Base-by-base conservation (phyloP, 352 stramenopile genomes). In the Phytophthora boehmeriae region DNA sequence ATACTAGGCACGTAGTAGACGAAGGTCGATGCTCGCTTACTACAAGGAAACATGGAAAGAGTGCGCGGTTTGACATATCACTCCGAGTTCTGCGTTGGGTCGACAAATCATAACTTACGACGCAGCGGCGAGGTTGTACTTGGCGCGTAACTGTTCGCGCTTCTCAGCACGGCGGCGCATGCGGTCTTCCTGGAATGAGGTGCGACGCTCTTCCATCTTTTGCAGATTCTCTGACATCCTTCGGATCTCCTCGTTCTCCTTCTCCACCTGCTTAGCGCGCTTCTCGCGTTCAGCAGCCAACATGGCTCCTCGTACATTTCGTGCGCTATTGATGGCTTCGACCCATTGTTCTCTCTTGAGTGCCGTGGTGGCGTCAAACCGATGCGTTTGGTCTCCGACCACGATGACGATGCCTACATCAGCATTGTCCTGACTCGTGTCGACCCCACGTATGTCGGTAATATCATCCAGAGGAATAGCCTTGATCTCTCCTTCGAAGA, bases 181-280 rank as follows among this genome's bases (percentile, higher is more conserved):
- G 3, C 80, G 80, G 23, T 90, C 80, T 66, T 92, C 70, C 17
- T 90, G 83, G 60, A 92, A 92, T 28, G 76, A 86, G 11, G 70
- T 68, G 47, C 86, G 87, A 38, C 70, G 67, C 55, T 89, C 72
- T 50, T 92, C 74, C 45, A 88, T 74, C 51, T 63, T 59, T 19
- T 76, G 65, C 51, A 89, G 38, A 38, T 76, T 83, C 41, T 76
- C 72, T 1, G 78, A 81, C 66, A 78, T 73, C 39, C 73, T 70
- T 44, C 67, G 65, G 52, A 90, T 79, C 58, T 89, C 78, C 17
- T 83, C 70, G 63, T 86, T 83, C 63, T 92, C 80, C 23, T 64
- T 68, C 56, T 85, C 78, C 43, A 78, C 58, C 38, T 80, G 66
- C 68, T 87, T 80, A 22, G 75, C 75, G 20, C 80, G 74, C 50